Conservation (phyloP, 495 filamentous ascomycete species). For the Neurospora cerealis region DNA sequence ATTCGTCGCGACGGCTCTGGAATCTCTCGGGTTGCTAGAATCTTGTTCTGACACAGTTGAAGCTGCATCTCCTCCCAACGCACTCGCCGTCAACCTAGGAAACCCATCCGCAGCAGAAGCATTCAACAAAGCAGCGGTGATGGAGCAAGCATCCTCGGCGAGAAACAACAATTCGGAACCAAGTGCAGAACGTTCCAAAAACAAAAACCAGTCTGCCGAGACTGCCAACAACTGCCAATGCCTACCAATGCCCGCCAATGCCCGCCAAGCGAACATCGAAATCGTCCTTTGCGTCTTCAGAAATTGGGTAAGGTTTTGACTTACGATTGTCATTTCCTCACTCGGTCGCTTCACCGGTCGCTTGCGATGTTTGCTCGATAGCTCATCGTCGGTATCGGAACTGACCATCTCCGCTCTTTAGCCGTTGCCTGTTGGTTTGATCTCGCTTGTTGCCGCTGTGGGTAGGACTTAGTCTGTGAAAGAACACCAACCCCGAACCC, state of each 20-base stretch:
- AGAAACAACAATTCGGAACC: background rate
- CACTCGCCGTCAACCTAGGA: background rate
- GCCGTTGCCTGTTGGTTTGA: background rate
- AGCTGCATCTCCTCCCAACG: background rate
- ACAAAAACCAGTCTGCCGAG: background rate
- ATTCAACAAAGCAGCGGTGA: background rate
- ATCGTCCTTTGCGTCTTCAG: background rate
- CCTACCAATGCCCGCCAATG: background rate
- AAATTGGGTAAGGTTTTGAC: background rate
- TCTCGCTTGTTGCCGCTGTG: background rate
- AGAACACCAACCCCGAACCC: background rate
- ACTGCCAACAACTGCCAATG: background rate
- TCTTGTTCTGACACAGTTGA: background rate
- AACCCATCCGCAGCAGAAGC: no score
- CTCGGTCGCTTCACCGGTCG: background rate
- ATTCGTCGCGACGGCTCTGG: background rate
- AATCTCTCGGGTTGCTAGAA: background rate
- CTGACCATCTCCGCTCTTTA: background rate
- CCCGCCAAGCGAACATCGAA: background rate
- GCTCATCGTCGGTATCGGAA: background rate
- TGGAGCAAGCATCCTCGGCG: background rate
- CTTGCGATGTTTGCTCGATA: background rate
- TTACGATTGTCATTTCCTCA: background rate
- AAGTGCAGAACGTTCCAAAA: background rate
- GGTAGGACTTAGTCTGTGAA: background rate